phyloP scores from a whole-genome alignment of 352 stramenopile genomes.

The Chrysophaeum taylorii region DNA sequence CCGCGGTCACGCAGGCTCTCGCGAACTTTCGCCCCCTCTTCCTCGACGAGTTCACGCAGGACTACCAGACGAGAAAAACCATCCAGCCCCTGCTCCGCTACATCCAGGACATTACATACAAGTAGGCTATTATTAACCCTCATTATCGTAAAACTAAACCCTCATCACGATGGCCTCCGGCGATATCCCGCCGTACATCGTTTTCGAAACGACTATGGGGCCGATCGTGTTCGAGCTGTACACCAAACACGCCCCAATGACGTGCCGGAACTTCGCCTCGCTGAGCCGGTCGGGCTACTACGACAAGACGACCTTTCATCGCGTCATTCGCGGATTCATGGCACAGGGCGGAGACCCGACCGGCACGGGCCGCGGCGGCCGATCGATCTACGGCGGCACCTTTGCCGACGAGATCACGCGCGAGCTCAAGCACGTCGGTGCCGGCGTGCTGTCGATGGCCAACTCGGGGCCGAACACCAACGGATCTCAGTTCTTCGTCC shows the following conservation, averaged over 20 bases:
- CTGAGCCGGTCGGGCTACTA: slow-evolving; percentile 73
- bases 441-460: slow-evolving; percentile 82
- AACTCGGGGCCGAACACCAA: slow-evolving; percentile 92
- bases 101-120: slow-evolving; percentile 9
- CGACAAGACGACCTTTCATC: slow-evolving; percentile 85
- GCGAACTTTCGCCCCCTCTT: slow-evolving; percentile 16
- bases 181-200: slow-evolving; percentile 40
- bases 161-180: too few species aligned
- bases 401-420: slow-evolving; percentile 87
- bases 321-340: slow-evolving; percentile 94
- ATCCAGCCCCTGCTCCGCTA: slow-evolving; percentile 18
- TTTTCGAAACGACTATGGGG: slow-evolving; percentile 70
- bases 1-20: slow-evolving; percentile 10
- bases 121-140: too few species aligned
- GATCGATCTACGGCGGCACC: slow-evolving; percentile 74
- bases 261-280: slow-evolving; percentile 71
- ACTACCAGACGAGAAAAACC: slow-evolving; percentile 22
- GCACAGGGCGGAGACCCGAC: slow-evolving; percentile 90
- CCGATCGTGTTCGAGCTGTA: slow-evolving; percentile 79
- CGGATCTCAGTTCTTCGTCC: slow-evolving; percentile 99
- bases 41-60: slow-evolving; percentile 22
- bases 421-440: slow-evolving; percentile 51
- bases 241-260: slow-evolving; percentile 65
- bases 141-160: too few species aligned
- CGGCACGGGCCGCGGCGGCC: slow-evolving; percentile 57